Evolutionary conservation across 2,329 filamentous ascomycete genomes (phyloP).

Genomic region (Fusarium nanum): DNA sequence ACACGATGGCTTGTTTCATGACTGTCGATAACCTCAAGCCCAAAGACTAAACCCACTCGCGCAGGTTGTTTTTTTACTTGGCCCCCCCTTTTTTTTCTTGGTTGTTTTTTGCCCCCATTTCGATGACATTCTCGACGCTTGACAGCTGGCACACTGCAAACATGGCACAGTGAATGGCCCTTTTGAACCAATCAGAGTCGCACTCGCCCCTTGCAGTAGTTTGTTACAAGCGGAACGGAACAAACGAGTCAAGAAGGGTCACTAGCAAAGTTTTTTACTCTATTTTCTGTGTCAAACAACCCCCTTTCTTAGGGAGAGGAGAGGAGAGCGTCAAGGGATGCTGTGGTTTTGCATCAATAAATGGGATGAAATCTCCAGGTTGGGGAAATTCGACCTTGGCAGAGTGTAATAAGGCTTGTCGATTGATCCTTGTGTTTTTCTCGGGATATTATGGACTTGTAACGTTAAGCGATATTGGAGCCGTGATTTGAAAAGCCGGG

Average conservation of each 20-base stretch:
- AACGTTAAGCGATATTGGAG: slow-evolving; percentile 37
- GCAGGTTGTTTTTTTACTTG: not conserved
- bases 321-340: not conserved
- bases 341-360: slow-evolving; percentile 15
- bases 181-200: slow-evolving; percentile 10
- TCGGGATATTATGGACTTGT: slow-evolving; percentile 26
- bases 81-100: not conserved
- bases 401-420: not conserved
- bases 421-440: slow-evolving; percentile 13
- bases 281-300: slow-evolving; percentile 12
- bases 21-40: not conserved
- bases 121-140: slow-evolving; percentile 22
- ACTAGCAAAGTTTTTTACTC: not conserved
- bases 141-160: slow-evolving; percentile 21
- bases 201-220: slow-evolving; percentile 29
- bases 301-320: not conserved
- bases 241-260: slow-evolving; percentile 26
- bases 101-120: slow-evolving; percentile 2
- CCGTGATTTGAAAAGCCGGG: slow-evolving; percentile 26
- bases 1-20: slow-evolving; percentile 28
- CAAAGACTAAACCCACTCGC: not conserved
- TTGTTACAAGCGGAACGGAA: slow-evolving; percentile 22
- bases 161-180: not conserved
- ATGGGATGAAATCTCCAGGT: not conserved
- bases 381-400: not conserved